These are phyloP conservation scores for Cucumis melo DNA, from an alignment of 306 rosid genomes.

Conservation along the genomic window DNA sequence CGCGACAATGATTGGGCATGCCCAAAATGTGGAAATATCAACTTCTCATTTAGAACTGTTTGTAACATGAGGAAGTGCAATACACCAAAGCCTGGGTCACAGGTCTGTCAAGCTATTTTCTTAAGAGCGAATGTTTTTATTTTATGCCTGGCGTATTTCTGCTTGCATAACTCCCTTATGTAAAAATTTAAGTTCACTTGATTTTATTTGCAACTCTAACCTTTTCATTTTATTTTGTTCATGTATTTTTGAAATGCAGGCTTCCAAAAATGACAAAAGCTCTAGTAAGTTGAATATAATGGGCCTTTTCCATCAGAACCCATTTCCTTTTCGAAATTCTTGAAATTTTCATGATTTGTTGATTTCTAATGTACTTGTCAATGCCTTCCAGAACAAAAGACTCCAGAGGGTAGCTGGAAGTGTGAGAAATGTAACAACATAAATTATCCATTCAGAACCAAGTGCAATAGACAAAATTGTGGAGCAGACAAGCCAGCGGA, in stretches of 20 bases:
- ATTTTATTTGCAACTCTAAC: background rate
- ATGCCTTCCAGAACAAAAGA: conserved; percentile 71
- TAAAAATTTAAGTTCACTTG: background rate
- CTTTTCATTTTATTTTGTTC: background rate
- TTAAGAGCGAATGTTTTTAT: background rate
- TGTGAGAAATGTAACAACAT: conserved; percentile 94
- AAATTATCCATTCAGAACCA: conserved; percentile 91
- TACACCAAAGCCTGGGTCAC: conserved; percentile 96
- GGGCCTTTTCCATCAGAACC: background rate
- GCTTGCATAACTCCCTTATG: background rate
- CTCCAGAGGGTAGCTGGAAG: conserved; percentile 98
- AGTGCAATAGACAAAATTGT: conserved; percentile 98
- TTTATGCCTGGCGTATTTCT: background rate
- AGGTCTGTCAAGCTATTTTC: conserved; percentile 33
- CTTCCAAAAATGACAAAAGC: conserved; percentile 58
- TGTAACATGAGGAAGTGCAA: conserved; percentile 99
- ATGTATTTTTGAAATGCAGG: conserved; percentile 27
- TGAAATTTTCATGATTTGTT: background rate
- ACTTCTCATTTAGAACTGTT: conserved; percentile 83
- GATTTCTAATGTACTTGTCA: background rate
- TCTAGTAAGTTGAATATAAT: conserved; percentile 49
- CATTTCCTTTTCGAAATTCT: background rate
- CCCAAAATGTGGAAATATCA: conserved; percentile 96
- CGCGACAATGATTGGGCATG: conserved; percentile 99
- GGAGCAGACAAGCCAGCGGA: conserved; percentile 91